Base-by-base conservation (phyloP, 2,329 filamentous ascomycete species). In the Xylariales sp. region DNA sequence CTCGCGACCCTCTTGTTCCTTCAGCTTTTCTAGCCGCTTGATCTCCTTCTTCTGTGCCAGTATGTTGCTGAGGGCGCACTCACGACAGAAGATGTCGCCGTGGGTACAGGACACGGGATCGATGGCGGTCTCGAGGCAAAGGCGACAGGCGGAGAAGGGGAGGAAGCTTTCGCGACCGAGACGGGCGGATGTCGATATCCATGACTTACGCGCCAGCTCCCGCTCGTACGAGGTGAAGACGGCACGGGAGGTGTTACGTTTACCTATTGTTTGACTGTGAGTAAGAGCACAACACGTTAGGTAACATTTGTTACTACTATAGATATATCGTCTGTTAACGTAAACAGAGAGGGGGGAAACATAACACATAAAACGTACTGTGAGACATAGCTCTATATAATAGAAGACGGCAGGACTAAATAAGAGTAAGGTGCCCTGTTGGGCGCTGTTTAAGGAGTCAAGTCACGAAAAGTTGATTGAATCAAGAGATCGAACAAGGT, bases 141-240 rank as follows among this genome's bases (percentile, higher is more conserved):
- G 86, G 62, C 91, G 89, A 82, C 95, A 99, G 28, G 91, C 93
- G 62, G 91, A 93, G 79, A 98, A 97, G 5, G 93, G 91, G 10
- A 98, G 89, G 80, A 97, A 98, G 64, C 93, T 96, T 78, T 98
- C 96, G 76, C 95, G 91, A 28, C 88, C 90, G 41, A 98, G 89
- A 60, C 93, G 92, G n/a, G 94, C 93, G 59, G 91, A 89, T 72
- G 91, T 92, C 8, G 91, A 89, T 73, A 91, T 89, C 94, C 96
- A 98, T 73, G 90, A 89, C 18, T 88, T 87, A 76, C 94, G 93
- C 68, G 97, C 91, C 57, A 95, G 87, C 59, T 88, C 87, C 72
- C 96, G 91, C 82, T 98, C 96, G 82, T 97, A 90, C 30, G 93
- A 90, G 41, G 96, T 98, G 84, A 98, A 98, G 81, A 97, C 94